Conservation (phyloP, 768 basidiomycete species). For the Collybiopsis luxurians region DNA sequence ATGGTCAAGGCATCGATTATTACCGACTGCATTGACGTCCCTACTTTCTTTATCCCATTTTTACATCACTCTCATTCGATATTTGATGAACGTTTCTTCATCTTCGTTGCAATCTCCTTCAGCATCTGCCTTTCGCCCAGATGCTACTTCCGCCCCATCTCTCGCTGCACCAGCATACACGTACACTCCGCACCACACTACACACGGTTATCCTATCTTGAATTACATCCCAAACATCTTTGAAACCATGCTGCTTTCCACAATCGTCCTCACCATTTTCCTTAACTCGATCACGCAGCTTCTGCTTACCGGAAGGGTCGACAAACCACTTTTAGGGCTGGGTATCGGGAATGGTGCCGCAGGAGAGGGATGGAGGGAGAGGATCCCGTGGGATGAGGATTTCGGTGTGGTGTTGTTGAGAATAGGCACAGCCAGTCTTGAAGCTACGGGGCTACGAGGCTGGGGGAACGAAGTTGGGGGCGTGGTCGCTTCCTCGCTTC, state of each 20-base stretch:
- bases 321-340: conserved; percentile 58
- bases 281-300: conserved; percentile 68
- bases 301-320: conserved; percentile 55
- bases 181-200: conserved; percentile 5
- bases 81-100: conserved; percentile 17
- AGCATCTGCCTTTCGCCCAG: conserved; percentile 13
- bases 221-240: conserved; percentile 75
- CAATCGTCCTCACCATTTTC: conserved; percentile 55
- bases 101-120: conserved; percentile 13
- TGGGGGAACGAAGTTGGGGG: conserved; percentile 72
- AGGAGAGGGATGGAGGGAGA: conserved; percentile 19
- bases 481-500: conserved; percentile 27
- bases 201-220: conserved; percentile 55
- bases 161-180: not conserved
- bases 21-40: conserved; percentile 65
- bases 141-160: not conserved
- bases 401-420: conserved; percentile 70
- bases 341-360: conserved; percentile 19
- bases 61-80: conserved; percentile 51
- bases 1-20: conserved; percentile 64
- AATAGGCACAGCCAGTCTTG: conserved; percentile 71
- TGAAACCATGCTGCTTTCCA: conserved; percentile 57
- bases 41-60: conserved; percentile 64
- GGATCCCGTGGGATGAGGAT: conserved; percentile 64
- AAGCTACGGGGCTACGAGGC: conserved; percentile 69